These are phyloP conservation scores for Mycosphaerella arachidis DNA, from an alignment of 2,329 filamentous ascomycete species.

Conservation along the genomic window DNA sequence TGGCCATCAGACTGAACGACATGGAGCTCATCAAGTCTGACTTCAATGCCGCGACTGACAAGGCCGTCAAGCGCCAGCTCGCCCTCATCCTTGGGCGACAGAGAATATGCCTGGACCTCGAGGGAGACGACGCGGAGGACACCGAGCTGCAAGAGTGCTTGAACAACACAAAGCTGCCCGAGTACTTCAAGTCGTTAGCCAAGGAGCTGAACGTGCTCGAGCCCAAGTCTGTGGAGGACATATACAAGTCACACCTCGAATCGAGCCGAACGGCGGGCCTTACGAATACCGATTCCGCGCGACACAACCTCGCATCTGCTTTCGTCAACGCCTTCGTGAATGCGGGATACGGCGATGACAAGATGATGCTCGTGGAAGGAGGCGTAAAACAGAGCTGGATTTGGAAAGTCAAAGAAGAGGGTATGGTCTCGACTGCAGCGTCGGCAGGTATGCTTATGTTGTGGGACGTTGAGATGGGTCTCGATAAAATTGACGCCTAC, in stretches of 20 bases:
- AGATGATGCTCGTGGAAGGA: slow-evolving; percentile 91
- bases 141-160: slow-evolving; percentile 75
- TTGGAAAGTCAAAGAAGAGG: slow-evolving; percentile 98
- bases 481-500: slow-evolving; percentile 93
- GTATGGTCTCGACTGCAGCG: slow-evolving; percentile 93
- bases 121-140: slow-evolving; percentile 63
- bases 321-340: slow-evolving; percentile 98
- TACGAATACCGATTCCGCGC: slow-evolving; percentile 90
- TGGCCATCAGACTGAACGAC: slow-evolving; percentile 92
- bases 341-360: slow-evolving; percentile 90
- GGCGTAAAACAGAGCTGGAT: slow-evolving; percentile 86
- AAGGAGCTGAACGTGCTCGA: slow-evolving; percentile 97
- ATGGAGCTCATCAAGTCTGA: slow-evolving; percentile 70
- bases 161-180: slow-evolving; percentile 79
- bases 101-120: slow-evolving; percentile 73
- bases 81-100: slow-evolving; percentile 90
- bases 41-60: slow-evolving; percentile 75
- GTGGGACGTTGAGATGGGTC: slow-evolving; percentile 87
- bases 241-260: slow-evolving; percentile 98
- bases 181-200: slow-evolving; percentile 88
- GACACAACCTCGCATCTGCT: slow-evolving; percentile 90
- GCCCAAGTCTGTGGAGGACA: slow-evolving; percentile 94
- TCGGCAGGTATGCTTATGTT: slow-evolving; percentile 86
- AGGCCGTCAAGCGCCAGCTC: slow-evolving; percentile 83
- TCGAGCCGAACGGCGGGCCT: slow-evolving; percentile 87